Evolutionary conservation across 768 basidiomycete genomes (phyloP).

Genomic region (Termitomyces sp.): DNA sequence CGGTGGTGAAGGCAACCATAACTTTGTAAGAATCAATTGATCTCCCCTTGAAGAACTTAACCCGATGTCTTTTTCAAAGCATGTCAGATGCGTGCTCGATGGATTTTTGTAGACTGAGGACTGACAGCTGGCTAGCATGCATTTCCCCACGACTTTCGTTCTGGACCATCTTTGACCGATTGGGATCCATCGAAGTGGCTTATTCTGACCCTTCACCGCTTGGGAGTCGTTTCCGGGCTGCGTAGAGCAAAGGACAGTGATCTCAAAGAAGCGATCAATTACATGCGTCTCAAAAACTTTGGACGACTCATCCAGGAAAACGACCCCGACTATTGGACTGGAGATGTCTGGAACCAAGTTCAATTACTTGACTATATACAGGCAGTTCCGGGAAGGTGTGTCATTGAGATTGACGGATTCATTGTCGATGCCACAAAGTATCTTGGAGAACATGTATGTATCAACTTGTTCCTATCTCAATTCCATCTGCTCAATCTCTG

Average conservation of each 20-base stretch:
- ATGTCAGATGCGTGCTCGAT: not conserved
- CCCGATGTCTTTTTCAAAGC: not conserved
- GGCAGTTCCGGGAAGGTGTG: constrained; percentile 29
- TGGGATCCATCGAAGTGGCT: constrained; percentile 87
- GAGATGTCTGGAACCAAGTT: constrained; percentile 30
- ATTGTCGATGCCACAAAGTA: constrained; percentile 59
- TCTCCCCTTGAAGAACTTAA: not conserved
- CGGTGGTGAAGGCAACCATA: constrained; percentile 1
- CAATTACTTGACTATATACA: constrained; percentile 29
- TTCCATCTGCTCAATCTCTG: not conserved
- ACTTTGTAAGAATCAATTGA: not conserved
- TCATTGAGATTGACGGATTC: constrained; percentile 56
- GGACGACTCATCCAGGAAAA: not conserved
- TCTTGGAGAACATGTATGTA: constrained; percentile 63
- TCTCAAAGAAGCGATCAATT: not conserved
- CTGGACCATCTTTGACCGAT: constrained; percentile 51
- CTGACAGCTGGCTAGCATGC: constrained; percentile 43
- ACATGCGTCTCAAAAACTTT: not conserved
- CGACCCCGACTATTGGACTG: not conserved
- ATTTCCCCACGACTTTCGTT: constrained; percentile 75
- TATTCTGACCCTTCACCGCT: constrained; percentile 44
- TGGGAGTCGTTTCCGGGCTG: constrained; percentile 44
- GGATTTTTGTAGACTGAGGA: constrained; percentile 13
- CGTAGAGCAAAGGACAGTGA: not conserved
- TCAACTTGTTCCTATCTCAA: not conserved